Evolutionary conservation across 805 yeast genomes (phyloP).

Genomic region (Teunomyces lycoperdinae): DNA sequence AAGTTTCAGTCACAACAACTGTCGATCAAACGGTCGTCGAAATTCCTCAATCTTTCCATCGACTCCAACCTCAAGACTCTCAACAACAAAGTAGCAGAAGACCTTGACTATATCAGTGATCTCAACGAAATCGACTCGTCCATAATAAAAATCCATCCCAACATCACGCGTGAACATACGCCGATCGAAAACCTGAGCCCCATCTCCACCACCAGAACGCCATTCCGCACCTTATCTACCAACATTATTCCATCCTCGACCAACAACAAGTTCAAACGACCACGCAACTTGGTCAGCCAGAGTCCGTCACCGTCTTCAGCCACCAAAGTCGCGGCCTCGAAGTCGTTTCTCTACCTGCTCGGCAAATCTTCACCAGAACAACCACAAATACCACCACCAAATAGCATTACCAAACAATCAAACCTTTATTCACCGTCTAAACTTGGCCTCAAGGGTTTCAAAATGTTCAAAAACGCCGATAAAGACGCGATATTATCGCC

Average conservation of each 20-base stretch:
- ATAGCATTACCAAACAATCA: constrained; percentile 2
- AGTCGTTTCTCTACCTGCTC: constrained; percentile 10
- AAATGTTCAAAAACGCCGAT: constrained; percentile 34
- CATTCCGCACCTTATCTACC: constrained; percentile 2
- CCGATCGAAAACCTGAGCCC: constrained; percentile 11
- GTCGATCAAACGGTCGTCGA: constrained; percentile 40
- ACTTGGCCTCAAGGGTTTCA: constrained; percentile 27
- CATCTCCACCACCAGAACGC: constrained; percentile 8
- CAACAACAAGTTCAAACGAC: constrained; percentile 39
- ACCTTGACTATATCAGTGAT: constrained; percentile 22
- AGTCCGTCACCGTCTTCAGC: constrained; percentile 39
- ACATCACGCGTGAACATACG: constrained; percentile 9
- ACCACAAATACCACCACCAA: not conserved
- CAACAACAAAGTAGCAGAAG: constrained; percentile 11
- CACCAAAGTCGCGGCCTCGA: constrained; percentile 5
- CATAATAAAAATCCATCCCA: constrained; percentile 7
- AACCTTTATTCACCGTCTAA: constrained; percentile 26
- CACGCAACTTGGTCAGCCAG: constrained; percentile 43
- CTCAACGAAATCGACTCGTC: constrained; percentile 24
- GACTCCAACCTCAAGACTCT: constrained; percentile 21
- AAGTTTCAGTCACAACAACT: constrained; percentile 16
- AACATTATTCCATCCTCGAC: constrained; percentile 8
- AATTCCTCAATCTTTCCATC: constrained; percentile 39
- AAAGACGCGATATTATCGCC: constrained; percentile 36
- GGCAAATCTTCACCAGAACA: constrained; percentile 6